phyloP scores from a whole-genome alignment of 805 yeast genomes.

The Ogataea degrootiae region DNA sequence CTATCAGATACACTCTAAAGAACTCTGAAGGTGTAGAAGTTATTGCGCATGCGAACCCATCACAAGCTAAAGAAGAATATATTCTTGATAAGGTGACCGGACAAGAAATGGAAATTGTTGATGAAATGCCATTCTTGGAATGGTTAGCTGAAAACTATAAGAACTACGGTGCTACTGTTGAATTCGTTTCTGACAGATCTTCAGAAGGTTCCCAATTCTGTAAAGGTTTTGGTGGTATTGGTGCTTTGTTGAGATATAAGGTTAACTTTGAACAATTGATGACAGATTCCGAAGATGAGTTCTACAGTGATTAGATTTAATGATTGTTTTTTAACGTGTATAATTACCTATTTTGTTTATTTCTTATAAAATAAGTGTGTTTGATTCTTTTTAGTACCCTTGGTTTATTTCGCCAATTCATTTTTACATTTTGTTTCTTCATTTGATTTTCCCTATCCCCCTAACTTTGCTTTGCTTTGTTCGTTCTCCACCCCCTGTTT shows the following conservation, averaged over 20 bases:
- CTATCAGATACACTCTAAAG: conserved; percentile 76
- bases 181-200: conserved; percentile 93
- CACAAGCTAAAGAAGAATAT: conserved; percentile 67
- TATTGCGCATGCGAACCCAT: conserved; percentile 68
- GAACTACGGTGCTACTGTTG: conserved; percentile 90
- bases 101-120: conserved; percentile 82
- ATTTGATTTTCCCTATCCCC: background rate
- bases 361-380: background rate
- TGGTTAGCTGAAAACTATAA: conserved; percentile 98
- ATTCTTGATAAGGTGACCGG: conserved; percentile 82
- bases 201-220: conserved; percentile 99
- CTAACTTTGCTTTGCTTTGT: background rate
- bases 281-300: conserved; percentile 85
- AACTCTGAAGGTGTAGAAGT: conserved; percentile 77
- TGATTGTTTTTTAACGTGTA: conserved; percentile 2
- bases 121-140: conserved; percentile 83
- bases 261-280: conserved; percentile 94
- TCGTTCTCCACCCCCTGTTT: background rate
- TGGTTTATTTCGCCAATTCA: background rate
- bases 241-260: conserved; percentile 93
- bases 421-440: too few species aligned
- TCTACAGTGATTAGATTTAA: conserved; percentile 45
- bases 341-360: conserved; percentile 1
- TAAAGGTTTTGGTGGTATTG: conserved; percentile 98
- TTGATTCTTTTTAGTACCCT: background rate